Evolutionary conservation across 345 rosid genomes (phyloP).

Genomic region (Eucalyptus cloeziana): DNA sequence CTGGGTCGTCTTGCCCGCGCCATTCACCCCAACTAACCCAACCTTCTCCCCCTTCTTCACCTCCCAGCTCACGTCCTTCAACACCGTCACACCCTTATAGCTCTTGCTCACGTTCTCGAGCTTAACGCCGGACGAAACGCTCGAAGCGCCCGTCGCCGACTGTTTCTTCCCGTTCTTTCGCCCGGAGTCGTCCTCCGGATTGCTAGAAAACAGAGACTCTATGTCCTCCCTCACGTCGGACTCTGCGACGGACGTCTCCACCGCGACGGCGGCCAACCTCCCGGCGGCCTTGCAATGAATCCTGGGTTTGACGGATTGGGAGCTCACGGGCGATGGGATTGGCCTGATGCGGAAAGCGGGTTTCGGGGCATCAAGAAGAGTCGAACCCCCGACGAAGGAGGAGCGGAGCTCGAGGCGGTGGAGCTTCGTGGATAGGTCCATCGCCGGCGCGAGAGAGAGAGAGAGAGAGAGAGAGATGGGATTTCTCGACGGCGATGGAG

Average conservation of each 20-base stretch:
- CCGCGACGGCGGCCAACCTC: conserved; percentile 33
- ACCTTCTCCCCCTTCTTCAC: conserved; percentile 89
- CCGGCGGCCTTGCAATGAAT: neutral
- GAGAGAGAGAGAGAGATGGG: neutral
- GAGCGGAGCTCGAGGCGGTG: conserved; percentile 52
- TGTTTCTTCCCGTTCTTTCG: conserved; percentile 20
- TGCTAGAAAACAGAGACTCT: conserved; percentile 56
- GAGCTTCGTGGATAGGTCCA: conserved; percentile 55
- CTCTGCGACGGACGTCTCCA: conserved; percentile 29
- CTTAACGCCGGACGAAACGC: conserved; percentile 80
- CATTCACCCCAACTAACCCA: conserved; percentile 85
- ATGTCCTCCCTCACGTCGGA: conserved; percentile 32
- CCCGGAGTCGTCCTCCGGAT: conserved; percentile 12
- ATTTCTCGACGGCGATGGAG: neutral
- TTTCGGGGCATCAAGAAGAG: neutral
- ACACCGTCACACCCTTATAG: conserved; percentile 74
- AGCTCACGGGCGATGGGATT: conserved; percentile 3
- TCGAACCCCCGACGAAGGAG: conserved; percentile 17
- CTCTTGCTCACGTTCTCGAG: conserved; percentile 73
- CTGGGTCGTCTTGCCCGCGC: conserved; percentile 97
- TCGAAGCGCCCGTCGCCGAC: conserved; percentile 45
- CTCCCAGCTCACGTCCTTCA: conserved; percentile 82
- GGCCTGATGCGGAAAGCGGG: conserved; percentile 9
- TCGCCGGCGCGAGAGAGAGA: neutral
- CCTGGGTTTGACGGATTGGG: conserved; percentile 1